Base-by-base conservation (phyloP, 768 basidiomycete species). In the Sutorius australiensis region DNA sequence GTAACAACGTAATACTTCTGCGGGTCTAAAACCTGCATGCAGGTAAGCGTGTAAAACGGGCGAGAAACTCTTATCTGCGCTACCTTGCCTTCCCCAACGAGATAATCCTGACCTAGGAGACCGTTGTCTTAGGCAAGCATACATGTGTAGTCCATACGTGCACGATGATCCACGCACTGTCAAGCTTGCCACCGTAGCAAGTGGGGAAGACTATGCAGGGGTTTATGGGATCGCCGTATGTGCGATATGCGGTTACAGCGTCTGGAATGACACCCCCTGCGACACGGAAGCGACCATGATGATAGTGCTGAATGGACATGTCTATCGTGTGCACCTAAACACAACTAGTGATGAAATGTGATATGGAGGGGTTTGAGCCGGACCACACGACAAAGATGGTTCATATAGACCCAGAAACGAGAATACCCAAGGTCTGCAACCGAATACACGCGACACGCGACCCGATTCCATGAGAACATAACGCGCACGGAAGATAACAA, bases 191-290 rank as follows among this genome's bases (percentile, higher is more conserved):
- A 2, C 80, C 80, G 58, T 79, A 83, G 53, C 80, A 83, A 5
- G 80, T 82, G 5, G 81, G 81, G 61, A 80, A 82, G 14, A 83
- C 78, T 31, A 82, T 74, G 60, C 80, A 83, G 4, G 82, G 82
- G 43, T 80, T 82, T 16, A 63, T 61, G 2, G 75, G 72, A 56
- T 79, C 66, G 14, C 82, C 82, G 54, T 80, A 82, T 0, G 80
- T 81, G 46, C 79, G 71, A 59, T 79, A 83, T 17, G 82, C 81
- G n/a, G 82, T 83, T 24, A 81, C 60, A 6, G 82, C 81, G 51
- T 81, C 74, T 3, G 82, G 80, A 17, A 83, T 63, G 4, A 78
- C 67, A 12, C 82, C 82, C 9, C 82, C 81, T 49, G 75, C 64
- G 34, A 82, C 75, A 16, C 61, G 69, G 60, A 82, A 77, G 21